A percentile compares a stretch with the other conserved stretches of the same genome.
phyloP scores from a whole-genome alignment of 2,329 filamentous ascomycete genomes.

The Pezicula neosporulosa region DNA sequence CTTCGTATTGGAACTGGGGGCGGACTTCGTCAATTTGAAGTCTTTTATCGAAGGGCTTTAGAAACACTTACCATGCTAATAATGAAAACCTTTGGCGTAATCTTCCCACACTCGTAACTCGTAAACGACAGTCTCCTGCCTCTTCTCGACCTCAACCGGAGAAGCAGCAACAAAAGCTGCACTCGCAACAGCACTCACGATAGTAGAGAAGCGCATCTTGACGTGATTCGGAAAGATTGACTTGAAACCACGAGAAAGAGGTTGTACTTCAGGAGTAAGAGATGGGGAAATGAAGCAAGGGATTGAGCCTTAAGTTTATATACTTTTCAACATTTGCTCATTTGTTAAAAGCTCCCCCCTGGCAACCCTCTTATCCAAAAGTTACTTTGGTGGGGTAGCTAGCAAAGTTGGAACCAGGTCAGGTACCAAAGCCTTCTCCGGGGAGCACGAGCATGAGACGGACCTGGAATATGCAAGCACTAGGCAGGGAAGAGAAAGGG shows the following conservation, averaged over 20 bases:
- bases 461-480: neutral
- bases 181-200: slow-evolving; percentile 2
- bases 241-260: neutral
- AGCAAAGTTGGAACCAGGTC: neutral
- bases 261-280: neutral
- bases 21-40: neutral
- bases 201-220: slow-evolving; percentile 7
- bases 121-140: neutral
- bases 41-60: neutral
- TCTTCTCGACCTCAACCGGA: neutral
- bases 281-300: neutral
- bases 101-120: slow-evolving; percentile 10
- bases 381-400: neutral
- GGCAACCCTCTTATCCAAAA: neutral
- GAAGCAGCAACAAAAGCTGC: slow-evolving; percentile 4
- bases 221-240: neutral
- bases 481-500: neutral
- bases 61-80: slow-evolving; percentile 52
- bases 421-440: neutral
- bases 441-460: neutral
- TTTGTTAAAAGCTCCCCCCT: neutral
- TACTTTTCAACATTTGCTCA: neutral
- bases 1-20: slow-evolving; percentile 57
- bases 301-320: neutral
- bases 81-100: slow-evolving; percentile 59